A percentile compares a stretch with the other conserved stretches of the same genome.
These are phyloP conservation scores for Akanthomyces dipterigenus DNA, from an alignment of 2,329 filamentous ascomycete genomes.

Conservation along the genomic window DNA sequence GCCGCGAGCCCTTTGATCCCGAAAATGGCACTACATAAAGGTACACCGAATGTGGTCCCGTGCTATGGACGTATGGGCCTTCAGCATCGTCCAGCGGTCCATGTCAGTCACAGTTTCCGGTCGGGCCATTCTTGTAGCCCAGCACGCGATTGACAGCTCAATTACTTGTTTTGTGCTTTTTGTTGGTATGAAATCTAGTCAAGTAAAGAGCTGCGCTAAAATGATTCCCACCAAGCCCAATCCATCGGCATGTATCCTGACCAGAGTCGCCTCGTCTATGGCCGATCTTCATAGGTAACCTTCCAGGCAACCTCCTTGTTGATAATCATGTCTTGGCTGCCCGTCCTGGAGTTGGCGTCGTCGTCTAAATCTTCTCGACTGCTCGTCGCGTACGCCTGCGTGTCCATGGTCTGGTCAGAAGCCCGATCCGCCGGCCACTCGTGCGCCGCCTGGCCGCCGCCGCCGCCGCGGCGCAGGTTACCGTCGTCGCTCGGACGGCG, in stretches of 20 bases:
- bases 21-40: too few species aligned
- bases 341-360: conserved; percentile 10
- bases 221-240: background rate
- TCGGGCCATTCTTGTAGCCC: too few species aligned
- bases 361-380: conserved; percentile 7
- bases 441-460: background rate
- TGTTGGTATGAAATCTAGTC: background rate
- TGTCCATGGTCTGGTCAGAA: background rate
- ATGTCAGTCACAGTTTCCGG: too few species aligned
- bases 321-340: conserved; percentile 18
- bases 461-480: too few species aligned
- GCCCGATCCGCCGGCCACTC: conserved; percentile 1
- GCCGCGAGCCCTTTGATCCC: too few species aligned
- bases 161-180: background rate
- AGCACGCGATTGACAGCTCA: background rate
- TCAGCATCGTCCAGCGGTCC: background rate
- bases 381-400: background rate
- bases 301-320: conserved; percentile 15
- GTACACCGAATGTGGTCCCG: too few species aligned
- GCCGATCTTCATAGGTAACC: conserved; percentile 12
- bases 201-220: background rate
- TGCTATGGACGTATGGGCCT: too few species aligned
- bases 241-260: background rate
- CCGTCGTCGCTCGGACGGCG: background rate
- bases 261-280: background rate